Percentiles rank a stretch among this genome's conserved stretches.
Evolutionary conservation across 2,329 filamentous ascomycete species (phyloP).

Genomic region (Cryoendolithus antarcticus): DNA sequence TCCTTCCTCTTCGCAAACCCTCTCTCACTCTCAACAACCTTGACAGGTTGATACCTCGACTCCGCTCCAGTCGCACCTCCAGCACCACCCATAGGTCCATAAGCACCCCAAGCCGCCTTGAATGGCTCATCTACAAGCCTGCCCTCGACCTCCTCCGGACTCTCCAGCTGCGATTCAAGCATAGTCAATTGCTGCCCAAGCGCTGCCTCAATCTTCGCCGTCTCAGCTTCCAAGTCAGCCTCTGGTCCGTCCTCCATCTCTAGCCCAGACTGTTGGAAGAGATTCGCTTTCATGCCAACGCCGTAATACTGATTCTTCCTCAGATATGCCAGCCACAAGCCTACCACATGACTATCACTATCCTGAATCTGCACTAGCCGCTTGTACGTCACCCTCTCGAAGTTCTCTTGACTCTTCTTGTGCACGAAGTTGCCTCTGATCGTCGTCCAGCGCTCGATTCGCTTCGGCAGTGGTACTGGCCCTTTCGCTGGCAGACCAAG

Average conservation of each 20-base stretch:
- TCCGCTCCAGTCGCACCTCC: constrained; percentile 10
- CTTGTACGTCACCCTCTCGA: constrained; percentile 77
- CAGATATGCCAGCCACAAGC: constrained; percentile 84
- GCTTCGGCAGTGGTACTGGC: constrained; percentile 72
- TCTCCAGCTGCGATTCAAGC: constrained; percentile 8
- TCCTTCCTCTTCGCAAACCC: too few relatives aligned
- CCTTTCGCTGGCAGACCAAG: constrained; percentile 75
- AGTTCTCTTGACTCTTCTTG: constrained; percentile 98
- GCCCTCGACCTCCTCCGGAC: constrained; percentile 1
- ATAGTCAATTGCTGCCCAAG: constrained; percentile 18
- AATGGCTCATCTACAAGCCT: constrained; percentile 15
- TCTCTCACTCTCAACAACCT: too few relatives aligned
- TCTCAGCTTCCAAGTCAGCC: constrained; percentile 24
- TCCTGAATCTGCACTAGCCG: constrained; percentile 87
- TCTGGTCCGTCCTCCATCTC: constrained; percentile 9
- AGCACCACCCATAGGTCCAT: constrained; percentile 15
- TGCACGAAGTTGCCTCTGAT: constrained; percentile 80
- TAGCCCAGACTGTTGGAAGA: constrained; percentile 69
- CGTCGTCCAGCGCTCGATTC: constrained; percentile 89
- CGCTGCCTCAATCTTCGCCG: constrained; percentile 15
- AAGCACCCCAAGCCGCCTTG: constrained; percentile 19
- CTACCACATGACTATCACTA: constrained; percentile 75
- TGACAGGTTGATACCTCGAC: not conserved
- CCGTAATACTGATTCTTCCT: constrained; percentile 88
- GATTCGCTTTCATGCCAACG: constrained; percentile 95